phyloP scores from a whole-genome alignment of 2,329 filamentous ascomycete genomes.

The Fusarium dlaminii region DNA sequence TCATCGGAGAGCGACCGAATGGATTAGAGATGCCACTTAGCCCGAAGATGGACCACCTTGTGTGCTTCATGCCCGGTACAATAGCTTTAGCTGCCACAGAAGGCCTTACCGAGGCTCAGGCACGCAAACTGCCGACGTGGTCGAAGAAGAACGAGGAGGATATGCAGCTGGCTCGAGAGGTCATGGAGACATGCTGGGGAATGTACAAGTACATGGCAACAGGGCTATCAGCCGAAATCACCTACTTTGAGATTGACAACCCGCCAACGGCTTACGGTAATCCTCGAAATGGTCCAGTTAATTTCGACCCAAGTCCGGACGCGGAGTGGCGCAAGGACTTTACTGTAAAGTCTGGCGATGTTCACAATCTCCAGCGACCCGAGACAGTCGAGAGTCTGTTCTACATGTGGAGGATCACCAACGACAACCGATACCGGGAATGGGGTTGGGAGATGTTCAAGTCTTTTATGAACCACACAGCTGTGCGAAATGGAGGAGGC shows the following conservation, averaged over 20 bases:
- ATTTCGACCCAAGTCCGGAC: constrained; percentile 61
- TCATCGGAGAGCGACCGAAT: constrained; percentile 84
- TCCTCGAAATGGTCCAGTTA: constrained; percentile 57
- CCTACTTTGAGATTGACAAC: constrained; percentile 81
- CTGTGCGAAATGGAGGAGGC: constrained; percentile 78
- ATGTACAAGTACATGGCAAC: constrained; percentile 94
- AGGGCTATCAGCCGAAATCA: constrained; percentile 93
- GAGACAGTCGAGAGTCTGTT: constrained; percentile 97
- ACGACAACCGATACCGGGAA: constrained; percentile 85
- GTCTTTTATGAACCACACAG: constrained; percentile 86
- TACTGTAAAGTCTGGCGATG: constrained; percentile 80
- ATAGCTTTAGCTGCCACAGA: constrained; percentile 89
- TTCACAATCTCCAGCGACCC: constrained; percentile 92
- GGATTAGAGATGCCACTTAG: constrained; percentile 74
- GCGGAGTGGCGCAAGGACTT: constrained; percentile 82
- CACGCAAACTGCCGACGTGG: constrained; percentile 78
- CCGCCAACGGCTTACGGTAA: constrained; percentile 70
- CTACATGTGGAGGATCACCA: constrained; percentile 99
- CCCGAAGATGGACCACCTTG: constrained; percentile 97
- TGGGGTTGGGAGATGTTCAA: constrained; percentile 99
- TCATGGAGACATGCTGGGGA: constrained; percentile 97
- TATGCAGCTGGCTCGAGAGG: constrained; percentile 84
- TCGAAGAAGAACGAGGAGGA: constrained; percentile 83
- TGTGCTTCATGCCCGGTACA: constrained; percentile 97
- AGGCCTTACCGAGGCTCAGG: constrained; percentile 78